These are phyloP conservation scores for Lichtheimia ramosa DNA, from an alignment of 371 early-diverging fungal genomes.

Conservation along the genomic window DNA sequence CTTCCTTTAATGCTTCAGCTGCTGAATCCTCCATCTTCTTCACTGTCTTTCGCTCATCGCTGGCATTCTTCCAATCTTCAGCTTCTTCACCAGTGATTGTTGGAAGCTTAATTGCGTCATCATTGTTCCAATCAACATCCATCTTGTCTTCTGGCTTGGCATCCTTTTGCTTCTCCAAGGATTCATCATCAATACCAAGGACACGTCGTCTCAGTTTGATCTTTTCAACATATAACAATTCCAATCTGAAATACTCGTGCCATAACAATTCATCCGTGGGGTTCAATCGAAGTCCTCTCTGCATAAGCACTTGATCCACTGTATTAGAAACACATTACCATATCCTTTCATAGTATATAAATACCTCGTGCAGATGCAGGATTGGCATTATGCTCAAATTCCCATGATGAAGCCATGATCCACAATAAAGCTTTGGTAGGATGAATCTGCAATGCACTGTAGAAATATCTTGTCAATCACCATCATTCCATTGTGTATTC, in stretches of 20 bases:
- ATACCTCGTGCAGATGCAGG: constrained; percentile 76
- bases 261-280: constrained; percentile 72
- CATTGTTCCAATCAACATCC: constrained; percentile 32
- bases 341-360: not conserved
- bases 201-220: constrained; percentile 80
- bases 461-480: constrained; percentile 10
- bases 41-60: constrained; percentile 32
- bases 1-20: constrained; percentile 47
- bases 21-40: constrained; percentile 49
- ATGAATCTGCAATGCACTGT: constrained; percentile 83
- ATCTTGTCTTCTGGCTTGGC: constrained; percentile 31
- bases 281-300: constrained; percentile 87
- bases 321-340: not conserved
- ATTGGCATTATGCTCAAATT: constrained; percentile 82
- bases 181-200: constrained; percentile 61
- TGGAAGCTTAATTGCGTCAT: constrained; percentile 58
- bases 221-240: constrained; percentile 86
- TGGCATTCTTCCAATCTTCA: constrained; percentile 32
- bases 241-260: constrained; percentile 92
- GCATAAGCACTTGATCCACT: constrained; percentile 62
- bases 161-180: constrained; percentile 18
- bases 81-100: constrained; percentile 63
- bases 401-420: constrained; percentile 90
- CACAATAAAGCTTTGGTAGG: constrained; percentile 82
- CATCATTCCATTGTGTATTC: not conserved